Conservation (phyloP, 176 grass and related monocot species). For the Oryza punctata region DNA sequence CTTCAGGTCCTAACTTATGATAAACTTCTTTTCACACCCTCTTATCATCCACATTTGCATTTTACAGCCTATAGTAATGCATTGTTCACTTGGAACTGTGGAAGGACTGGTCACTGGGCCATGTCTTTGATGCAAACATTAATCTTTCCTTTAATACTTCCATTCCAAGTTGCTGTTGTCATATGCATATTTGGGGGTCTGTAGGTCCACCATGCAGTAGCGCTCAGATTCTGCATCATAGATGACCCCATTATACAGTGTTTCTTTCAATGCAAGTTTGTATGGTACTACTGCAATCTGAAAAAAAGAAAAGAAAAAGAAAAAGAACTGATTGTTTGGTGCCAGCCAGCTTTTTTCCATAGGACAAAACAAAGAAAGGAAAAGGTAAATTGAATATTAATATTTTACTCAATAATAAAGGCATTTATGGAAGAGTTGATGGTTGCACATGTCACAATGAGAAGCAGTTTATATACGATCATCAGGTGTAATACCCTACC, state of each 20-base stretch:
- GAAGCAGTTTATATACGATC: not conserved
- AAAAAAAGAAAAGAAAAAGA: not conserved
- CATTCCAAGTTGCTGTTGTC: not conserved
- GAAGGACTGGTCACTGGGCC: not conserved
- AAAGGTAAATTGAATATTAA: not conserved
- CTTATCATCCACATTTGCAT: not conserved
- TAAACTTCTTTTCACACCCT: not conserved
- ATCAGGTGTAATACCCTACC: not conserved
- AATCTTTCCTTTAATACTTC: not conserved
- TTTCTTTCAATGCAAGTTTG: slow-evolving; percentile 28
- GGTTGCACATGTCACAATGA: not conserved
- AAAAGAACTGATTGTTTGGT: not conserved
- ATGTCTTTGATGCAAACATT: not conserved
- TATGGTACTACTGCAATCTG: not conserved
- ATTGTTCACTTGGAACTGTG: not conserved
- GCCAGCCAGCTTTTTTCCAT: not conserved
- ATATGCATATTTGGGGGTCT: not conserved
- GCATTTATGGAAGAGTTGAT: not conserved
- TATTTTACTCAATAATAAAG: not conserved
- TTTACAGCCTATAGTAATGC: not conserved
- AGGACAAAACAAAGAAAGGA: not conserved
- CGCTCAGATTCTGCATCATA: not conserved
- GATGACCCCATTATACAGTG: not conserved
- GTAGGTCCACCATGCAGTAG: not conserved
- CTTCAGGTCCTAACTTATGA: not conserved